These are phyloP conservation scores for Achlya hypogyna DNA, from an alignment of 352 stramenopile genomes.

Conservation along the genomic window DNA sequence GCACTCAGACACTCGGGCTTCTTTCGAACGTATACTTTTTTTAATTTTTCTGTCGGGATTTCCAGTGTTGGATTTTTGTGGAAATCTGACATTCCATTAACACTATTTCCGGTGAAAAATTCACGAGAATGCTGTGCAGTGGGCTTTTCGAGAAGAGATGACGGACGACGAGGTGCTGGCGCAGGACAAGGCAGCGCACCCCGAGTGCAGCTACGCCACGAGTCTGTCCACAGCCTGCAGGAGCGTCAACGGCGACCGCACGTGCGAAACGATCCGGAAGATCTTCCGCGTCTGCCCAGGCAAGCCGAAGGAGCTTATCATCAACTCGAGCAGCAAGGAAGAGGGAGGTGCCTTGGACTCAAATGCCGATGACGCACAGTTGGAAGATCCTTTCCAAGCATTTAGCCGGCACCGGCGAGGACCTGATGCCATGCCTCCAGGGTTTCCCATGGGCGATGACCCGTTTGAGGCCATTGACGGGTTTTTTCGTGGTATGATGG, in stretches of 20 bases:
- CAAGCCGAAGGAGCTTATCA: conserved; percentile 34
- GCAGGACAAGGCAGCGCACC: conserved; percentile 7
- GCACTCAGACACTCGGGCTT: not conserved
- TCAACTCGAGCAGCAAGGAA: not conserved
- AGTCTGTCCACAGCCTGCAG: conserved; percentile 65
- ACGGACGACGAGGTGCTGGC: conserved; percentile 13
- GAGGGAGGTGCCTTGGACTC: not conserved
- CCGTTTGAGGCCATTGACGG: conserved; percentile 18
- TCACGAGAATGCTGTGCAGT: no score
- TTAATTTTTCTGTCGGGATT: not conserved
- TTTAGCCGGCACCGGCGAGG: not conserved
- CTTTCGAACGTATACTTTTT: not conserved
- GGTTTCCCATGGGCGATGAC: not conserved
- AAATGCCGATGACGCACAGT: not conserved
- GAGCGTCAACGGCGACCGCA: conserved; percentile 75
- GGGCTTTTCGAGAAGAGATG: not conserved
- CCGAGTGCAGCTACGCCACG: conserved; percentile 72
- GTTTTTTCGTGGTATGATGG: conserved; percentile 16
- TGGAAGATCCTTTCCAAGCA: conserved; percentile 2
- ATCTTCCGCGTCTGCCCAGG: conserved; percentile 78
- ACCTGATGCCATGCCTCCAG: not conserved
- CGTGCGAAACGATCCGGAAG: conserved; percentile 78
- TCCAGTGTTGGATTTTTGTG: not conserved
- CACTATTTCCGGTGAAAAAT: no score
- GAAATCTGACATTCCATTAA: no score